phyloP scores from a whole-genome alignment of 2,329 filamentous ascomycete genomes.

The Xylariaceae sp. region DNA sequence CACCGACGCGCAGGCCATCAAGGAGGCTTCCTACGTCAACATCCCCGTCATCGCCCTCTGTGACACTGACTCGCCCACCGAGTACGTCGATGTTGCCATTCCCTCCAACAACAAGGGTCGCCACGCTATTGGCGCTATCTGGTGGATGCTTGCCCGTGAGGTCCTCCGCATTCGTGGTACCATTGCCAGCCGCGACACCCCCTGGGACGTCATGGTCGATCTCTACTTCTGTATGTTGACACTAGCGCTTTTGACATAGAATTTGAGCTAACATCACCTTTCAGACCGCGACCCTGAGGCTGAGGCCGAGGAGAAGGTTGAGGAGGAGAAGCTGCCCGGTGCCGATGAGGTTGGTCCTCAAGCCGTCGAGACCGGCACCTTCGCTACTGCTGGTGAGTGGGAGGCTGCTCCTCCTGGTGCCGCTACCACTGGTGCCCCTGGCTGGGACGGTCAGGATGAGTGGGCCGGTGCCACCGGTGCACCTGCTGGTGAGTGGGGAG shows the following conservation, averaged over 20 bases:
- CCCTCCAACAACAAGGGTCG: conserved; percentile 99
- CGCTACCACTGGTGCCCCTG: conserved; percentile 59
- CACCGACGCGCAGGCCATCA: conserved; percentile 99
- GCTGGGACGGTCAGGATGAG: conserved; percentile 58
- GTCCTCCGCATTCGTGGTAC: conserved; percentile 98
- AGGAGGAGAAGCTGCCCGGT: conserved; percentile 85
- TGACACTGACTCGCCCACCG: conserved; percentile 98
- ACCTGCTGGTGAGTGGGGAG: conserved; percentile 68
- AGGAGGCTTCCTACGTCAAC: conserved; percentile 99
- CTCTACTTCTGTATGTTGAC: conserved; percentile 84
- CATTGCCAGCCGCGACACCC: conserved; percentile 89
- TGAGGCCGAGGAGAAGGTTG: conserved; percentile 97
- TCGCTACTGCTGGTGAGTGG: conserved; percentile 68
- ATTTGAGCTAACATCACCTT: conserved; percentile 12
- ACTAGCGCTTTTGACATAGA: not conserved
- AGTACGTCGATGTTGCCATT: conserved; percentile 99
- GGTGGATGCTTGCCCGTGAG: conserved; percentile 99
- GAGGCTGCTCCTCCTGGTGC: conserved; percentile 67
- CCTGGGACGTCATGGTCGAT: conserved; percentile 99
- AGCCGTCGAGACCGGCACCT: conserved; percentile 70
- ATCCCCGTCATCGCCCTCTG: conserved; percentile 99
- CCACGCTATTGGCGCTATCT: conserved; percentile 96
- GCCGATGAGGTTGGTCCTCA: conserved; percentile 79
- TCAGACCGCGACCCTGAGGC: conserved; percentile 95
- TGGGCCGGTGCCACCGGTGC: conserved; percentile 56